Evolutionary conservation across 345 rosid genomes (phyloP).

Genomic region (Bruguiera parviflora): DNA sequence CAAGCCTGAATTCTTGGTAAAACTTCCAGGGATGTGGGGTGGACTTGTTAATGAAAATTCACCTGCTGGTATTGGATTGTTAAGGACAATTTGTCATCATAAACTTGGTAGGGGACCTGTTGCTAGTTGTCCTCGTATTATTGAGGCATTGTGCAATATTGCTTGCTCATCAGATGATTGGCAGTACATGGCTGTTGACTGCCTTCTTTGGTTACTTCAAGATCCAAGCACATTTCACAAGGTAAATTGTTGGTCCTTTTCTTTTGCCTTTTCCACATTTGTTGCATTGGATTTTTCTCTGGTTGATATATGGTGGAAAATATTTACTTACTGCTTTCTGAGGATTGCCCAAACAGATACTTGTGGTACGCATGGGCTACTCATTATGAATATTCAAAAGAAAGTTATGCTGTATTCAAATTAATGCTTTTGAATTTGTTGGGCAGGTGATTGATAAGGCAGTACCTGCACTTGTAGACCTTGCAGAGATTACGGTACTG

Average conservation of each 20-base stretch:
- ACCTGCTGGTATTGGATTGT: constrained; percentile 95
- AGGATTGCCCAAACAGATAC: too few relatives aligned
- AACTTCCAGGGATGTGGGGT: constrained; percentile 99
- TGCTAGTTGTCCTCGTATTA: constrained; percentile 78
- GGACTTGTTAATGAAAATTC: constrained; percentile 98
- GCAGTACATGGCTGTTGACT: constrained; percentile 98
- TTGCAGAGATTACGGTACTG: constrained; percentile 68
- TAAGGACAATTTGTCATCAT: constrained; percentile 95
- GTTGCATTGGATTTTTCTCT: too few relatives aligned
- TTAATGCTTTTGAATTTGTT: constrained; percentile 10
- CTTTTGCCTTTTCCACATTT: too few relatives aligned
- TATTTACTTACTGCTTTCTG: too few relatives aligned
- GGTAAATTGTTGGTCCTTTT: constrained; percentile 30
- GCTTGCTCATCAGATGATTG: constrained; percentile 99
- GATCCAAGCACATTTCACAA: constrained; percentile 84
- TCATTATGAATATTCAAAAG: not conserved
- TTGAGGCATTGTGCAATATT: constrained; percentile 85
- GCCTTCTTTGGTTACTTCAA: constrained; percentile 97
- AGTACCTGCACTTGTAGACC: constrained; percentile 84
- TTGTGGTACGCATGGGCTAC: not conserved
- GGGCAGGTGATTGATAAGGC: constrained; percentile 65
- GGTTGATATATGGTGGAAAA: too few relatives aligned
- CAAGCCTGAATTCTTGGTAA: constrained; percentile 86
- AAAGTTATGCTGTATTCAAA: not conserved
- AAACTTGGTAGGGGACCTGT: constrained; percentile 93